phyloP scores from a whole-genome alignment of 2,329 filamentous ascomycete genomes.

The Emericellopsis atlantica region DNA sequence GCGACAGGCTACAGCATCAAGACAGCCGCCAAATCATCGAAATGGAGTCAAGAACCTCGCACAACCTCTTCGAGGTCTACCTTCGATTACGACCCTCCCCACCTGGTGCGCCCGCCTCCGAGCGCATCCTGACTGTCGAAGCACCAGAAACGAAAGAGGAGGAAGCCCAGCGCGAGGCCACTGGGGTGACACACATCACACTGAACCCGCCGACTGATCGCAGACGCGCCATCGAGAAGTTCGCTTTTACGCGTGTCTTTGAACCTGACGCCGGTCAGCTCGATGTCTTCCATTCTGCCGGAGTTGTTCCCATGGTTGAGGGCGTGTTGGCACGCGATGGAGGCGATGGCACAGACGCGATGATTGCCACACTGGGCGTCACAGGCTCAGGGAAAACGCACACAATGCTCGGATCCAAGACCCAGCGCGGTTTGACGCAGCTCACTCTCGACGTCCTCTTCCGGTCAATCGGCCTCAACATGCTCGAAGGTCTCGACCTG shows the following conservation, averaged over 20 bases:
- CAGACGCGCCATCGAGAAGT: conserved; percentile 81
- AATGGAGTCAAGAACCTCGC: conserved; percentile 9
- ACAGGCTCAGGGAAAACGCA: conserved; percentile 98
- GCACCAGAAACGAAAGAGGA: conserved; percentile 25
- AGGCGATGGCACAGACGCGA: conserved; percentile 72
- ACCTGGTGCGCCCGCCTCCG: conserved; percentile 26
- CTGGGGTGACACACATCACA: conserved; percentile 56
- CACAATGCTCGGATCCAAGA: conserved; percentile 82
- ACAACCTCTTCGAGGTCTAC: conserved; percentile 79
- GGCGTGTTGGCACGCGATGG: conserved; percentile 65
- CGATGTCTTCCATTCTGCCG: conserved; percentile 73
- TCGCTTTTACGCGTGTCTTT: conserved; percentile 88
- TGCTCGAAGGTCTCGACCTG: conserved; percentile 48
- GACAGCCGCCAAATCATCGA: too few species aligned
- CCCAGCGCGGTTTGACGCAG: conserved; percentile 81
- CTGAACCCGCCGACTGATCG: conserved; percentile 74
- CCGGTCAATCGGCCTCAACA: conserved; percentile 60
- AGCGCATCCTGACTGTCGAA: conserved; percentile 75
- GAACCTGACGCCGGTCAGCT: conserved; percentile 75
- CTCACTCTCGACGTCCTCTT: conserved; percentile 85
- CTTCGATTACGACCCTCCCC: conserved; percentile 66
- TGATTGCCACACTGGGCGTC: conserved; percentile 84
- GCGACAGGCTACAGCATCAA: too few species aligned
- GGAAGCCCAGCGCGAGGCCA: conserved; percentile 10
- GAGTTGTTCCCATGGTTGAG: conserved; percentile 62